phyloP scores from a whole-genome alignment of 805 yeast species.

The Jamesozyma gamospora region DNA sequence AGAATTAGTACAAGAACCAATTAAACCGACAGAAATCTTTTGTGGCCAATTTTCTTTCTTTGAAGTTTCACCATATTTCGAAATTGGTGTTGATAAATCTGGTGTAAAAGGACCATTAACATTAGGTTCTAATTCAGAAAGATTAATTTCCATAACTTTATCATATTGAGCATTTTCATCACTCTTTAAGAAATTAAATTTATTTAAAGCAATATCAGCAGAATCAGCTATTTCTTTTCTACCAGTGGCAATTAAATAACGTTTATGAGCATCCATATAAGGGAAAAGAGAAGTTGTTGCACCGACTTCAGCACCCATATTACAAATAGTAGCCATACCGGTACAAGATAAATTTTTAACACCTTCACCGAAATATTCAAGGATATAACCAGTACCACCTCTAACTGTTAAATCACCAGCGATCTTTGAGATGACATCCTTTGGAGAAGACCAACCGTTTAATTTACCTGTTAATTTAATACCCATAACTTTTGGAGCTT shows the following conservation, averaged over 20 bases:
- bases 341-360: conserved; percentile 83
- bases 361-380: conserved; percentile 96
- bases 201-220: conserved; percentile 51
- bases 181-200: conserved; percentile 59
- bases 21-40: conserved; percentile 81
- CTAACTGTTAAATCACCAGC: conserved; percentile 91
- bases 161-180: conserved; percentile 89
- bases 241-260: conserved; percentile 75
- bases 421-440: conserved; percentile 86
- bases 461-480: conserved; percentile 84
- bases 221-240: conserved; percentile 75
- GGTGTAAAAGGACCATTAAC: conserved; percentile 98
- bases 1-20: conserved; percentile 97
- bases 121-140: conserved; percentile 82
- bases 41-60: conserved; percentile 75
- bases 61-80: conserved; percentile 67
- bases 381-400: conserved; percentile 96
- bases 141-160: conserved; percentile 80
- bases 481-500: conserved; percentile 93
- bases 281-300: conserved; percentile 98
- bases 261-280: conserved; percentile 67
- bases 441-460: conserved; percentile 94
- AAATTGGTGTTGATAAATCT: conserved; percentile 88
- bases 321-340: conserved; percentile 99
- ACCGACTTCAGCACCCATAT: conserved; percentile 99